Evolutionary conservation across 2,329 filamentous ascomycete genomes (phyloP).

Genomic region (Cladosporium sp.): DNA sequence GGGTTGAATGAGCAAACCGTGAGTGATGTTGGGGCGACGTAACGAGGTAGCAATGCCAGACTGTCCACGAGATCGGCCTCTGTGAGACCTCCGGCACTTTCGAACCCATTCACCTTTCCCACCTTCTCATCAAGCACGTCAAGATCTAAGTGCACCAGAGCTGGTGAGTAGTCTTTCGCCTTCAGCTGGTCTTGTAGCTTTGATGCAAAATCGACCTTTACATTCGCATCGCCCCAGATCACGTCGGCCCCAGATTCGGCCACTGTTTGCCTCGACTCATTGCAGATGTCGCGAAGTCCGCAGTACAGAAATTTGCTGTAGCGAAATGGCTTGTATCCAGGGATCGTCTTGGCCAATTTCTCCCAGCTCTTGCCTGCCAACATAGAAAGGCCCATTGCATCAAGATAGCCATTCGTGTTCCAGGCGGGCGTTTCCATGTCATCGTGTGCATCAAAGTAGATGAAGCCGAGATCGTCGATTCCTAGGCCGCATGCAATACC

Average conservation of each 20-base stretch:
- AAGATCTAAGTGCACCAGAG: constrained; percentile 8
- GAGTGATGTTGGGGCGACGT: neutral
- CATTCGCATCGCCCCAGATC: neutral
- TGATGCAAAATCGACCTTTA: neutral
- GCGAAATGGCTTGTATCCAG: neutral
- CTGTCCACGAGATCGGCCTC: neutral
- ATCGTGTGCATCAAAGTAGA: constrained; percentile 15
- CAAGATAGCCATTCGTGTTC: constrained; percentile 14
- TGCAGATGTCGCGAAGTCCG: neutral
- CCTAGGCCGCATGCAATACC: constrained; percentile 6
- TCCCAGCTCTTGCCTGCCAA: constrained; percentile 6
- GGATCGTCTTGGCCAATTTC: neutral
- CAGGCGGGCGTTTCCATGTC: constrained; percentile 9
- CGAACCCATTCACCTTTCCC: neutral
- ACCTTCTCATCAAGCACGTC: constrained; percentile 8
- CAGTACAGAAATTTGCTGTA: neutral
- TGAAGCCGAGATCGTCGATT: neutral
- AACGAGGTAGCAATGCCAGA: neutral
- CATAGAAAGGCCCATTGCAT: constrained; percentile 7
- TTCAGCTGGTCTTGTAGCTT: neutral
- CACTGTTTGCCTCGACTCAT: neutral
- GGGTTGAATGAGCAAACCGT: constrained; percentile 18
- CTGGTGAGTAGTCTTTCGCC: neutral
- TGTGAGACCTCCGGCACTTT: neutral
- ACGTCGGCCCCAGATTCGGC: neutral